Percentiles rank a stretch among this genome's conserved stretches.
phyloP scores from a whole-genome alignment of 225 moss, liverwort and hornwort species.

The Polytrichum formosum region DNA sequence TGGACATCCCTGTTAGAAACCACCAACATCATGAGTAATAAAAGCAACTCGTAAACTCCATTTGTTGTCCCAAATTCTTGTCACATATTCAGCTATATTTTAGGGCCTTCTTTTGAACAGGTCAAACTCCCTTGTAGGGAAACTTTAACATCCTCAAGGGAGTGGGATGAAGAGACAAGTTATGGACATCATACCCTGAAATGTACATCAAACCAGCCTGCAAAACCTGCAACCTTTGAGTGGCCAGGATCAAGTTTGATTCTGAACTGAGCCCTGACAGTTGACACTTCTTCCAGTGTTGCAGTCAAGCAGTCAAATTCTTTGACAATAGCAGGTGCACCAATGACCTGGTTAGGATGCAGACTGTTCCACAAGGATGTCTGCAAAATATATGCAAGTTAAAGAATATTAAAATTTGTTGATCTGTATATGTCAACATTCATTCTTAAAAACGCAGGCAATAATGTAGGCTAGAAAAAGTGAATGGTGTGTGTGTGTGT shows the following conservation, averaged over 20 bases:
- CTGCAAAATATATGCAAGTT: conserved; percentile 26
- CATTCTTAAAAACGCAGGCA: no score
- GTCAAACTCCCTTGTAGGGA: no score
- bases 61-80: no score
- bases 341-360: conserved; percentile 84
- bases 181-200: conserved; percentile 54
- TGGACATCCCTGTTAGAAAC: conserved; percentile 64
- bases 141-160: no score
- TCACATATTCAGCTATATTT: no score
- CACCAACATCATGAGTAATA: no score
- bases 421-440: no score
- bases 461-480: no score
- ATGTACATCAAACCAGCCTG: conserved; percentile 97
- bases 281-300: conserved; percentile 70
- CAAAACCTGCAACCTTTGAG: conserved; percentile 69
- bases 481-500: neutral
- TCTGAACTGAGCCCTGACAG: conserved; percentile 54
- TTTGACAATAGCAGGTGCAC: conserved; percentile 67
- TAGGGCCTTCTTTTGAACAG: no score
- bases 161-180: neutral
- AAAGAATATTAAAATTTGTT: neutral
- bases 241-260: conserved; percentile 58
- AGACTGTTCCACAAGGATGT: conserved; percentile 92
- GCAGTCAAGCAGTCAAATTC: conserved; percentile 83
- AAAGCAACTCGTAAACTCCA: no score